A percentile compares a stretch with the other conserved stretches of the same genome.
Conservation (phyloP, 2,329 filamentous ascomycete species). For the Epichloe sylvatica region DNA sequence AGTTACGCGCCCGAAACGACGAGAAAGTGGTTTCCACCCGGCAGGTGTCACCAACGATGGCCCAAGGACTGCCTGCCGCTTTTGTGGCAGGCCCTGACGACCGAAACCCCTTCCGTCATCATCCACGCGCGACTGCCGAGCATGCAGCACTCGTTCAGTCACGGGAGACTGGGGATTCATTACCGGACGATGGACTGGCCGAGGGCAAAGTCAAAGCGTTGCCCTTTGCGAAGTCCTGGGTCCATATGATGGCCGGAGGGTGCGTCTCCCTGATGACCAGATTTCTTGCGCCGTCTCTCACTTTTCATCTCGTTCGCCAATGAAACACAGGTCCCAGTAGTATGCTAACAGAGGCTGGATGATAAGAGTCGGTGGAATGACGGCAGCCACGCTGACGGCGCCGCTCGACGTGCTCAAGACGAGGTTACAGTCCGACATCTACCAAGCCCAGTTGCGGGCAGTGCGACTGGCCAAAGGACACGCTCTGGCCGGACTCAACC, state of each 20-base stretch:
- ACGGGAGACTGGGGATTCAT: constrained; percentile 44
- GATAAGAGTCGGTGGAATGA: constrained; percentile 77
- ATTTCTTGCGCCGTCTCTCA: not conserved
- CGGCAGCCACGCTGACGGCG: constrained; percentile 79
- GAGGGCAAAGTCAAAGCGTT: constrained; percentile 24
- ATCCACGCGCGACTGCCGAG: constrained; percentile 17
- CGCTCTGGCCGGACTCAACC: constrained; percentile 36
- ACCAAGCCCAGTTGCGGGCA: constrained; percentile 67
- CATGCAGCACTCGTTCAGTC: constrained; percentile 39
- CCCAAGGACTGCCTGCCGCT: constrained; percentile 16
- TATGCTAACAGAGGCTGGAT: constrained; percentile 8
- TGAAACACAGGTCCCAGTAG: not conserved
- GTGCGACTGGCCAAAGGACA: constrained; percentile 46
- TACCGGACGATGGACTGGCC: constrained; percentile 28
- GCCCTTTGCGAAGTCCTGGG: constrained; percentile 65
- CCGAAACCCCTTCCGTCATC: constrained; percentile 14
- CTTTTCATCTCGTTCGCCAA: not conserved
- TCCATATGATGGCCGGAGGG: constrained; percentile 85
- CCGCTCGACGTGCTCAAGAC: constrained; percentile 92
- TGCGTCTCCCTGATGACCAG: constrained; percentile 29
- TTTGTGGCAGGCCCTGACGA: constrained; percentile 21
- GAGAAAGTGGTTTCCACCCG: not conserved
- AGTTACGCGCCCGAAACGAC: not conserved
- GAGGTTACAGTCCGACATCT: constrained; percentile 84
- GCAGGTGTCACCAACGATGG: constrained; percentile 13